A percentile compares a stretch with the other conserved stretches of the same genome.
Conservation (phyloP, 768 basidiomycete genomes). For the Serendipita sp. region DNA sequence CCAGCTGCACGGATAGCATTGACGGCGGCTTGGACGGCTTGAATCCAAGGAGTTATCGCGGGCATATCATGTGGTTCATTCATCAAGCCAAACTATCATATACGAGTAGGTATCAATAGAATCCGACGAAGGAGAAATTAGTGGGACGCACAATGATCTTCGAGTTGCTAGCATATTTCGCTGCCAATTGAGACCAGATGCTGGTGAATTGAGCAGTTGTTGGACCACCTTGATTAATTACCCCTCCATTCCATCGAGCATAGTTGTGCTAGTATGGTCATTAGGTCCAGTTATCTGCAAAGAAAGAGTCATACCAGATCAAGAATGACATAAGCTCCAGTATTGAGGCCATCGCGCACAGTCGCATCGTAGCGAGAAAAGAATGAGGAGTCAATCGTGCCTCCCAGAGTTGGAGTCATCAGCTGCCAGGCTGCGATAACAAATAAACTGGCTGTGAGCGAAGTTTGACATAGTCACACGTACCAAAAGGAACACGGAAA, state of each 20-base stretch:
- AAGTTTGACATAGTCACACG: conserved; percentile 3
- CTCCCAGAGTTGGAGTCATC: conserved; percentile 34
- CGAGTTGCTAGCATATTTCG: conserved; percentile 21
- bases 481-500: conserved; percentile 27
- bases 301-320: conserved; percentile 25
- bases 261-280: conserved; percentile 32
- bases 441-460: conserved; percentile 11
- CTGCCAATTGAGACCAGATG: conserved; percentile 26
- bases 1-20: conserved; percentile 28
- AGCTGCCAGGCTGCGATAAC: conserved; percentile 32
- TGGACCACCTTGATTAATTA: conserved; percentile 26
- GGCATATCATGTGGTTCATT: conserved; percentile 34
- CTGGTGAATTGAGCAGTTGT: conserved; percentile 26
- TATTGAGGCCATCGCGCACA: conserved; percentile 31
- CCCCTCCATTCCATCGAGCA: conserved; percentile 36
- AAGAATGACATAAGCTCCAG: conserved; percentile 32
- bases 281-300: neutral
- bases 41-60: conserved; percentile 13
- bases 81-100: conserved; percentile 21
- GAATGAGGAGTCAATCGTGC: conserved; percentile 27
- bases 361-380: conserved; percentile 31
- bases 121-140: neutral
- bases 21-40: conserved; percentile 24
- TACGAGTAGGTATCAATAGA: neutral
- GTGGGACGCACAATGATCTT: conserved; percentile 22